These are phyloP conservation scores for Myrmaecium sp. DNA, from an alignment of 2,329 filamentous ascomycete genomes.

Conservation along the genomic window DNA sequence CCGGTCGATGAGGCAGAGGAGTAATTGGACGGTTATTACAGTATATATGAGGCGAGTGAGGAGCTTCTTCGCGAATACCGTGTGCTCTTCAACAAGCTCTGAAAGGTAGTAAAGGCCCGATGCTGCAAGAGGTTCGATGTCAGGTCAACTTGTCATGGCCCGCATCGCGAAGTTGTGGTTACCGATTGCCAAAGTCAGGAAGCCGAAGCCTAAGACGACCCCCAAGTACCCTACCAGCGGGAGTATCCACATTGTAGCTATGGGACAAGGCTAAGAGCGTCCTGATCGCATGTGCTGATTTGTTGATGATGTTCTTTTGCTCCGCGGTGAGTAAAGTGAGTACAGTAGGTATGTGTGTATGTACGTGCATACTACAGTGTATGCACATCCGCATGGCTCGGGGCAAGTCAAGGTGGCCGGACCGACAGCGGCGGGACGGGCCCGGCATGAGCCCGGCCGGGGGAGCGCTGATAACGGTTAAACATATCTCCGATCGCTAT, in stretches of 20 bases:
- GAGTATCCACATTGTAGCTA: constrained; percentile 76
- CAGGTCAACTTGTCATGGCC: constrained; percentile 75
- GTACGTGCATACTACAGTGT: no score
- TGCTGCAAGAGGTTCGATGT: constrained; percentile 32
- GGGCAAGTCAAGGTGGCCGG: no score
- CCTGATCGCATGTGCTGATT: constrained; percentile 4
- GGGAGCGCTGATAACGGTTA: no score
- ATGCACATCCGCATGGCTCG: no score
- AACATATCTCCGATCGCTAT: no score
- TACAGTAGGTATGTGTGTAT: no score
- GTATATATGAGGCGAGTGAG: constrained; percentile 70
- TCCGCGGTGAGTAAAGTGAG: not conserved
- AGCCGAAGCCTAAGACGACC: constrained; percentile 74
- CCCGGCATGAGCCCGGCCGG: no score
- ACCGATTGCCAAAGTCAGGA: constrained; percentile 89
- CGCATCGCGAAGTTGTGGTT: constrained; percentile 71
- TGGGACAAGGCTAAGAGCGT: constrained; percentile 1
- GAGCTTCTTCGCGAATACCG: constrained; percentile 77
- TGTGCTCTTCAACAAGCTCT: constrained; percentile 95
- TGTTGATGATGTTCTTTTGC: constrained; percentile 1
- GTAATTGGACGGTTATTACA: constrained; percentile 55
- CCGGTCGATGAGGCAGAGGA: constrained; percentile 67
- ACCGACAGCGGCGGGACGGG: no score
- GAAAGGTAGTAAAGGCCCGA: constrained; percentile 98
- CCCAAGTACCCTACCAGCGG: constrained; percentile 82